Base-by-base conservation (phyloP, 2,329 filamentous ascomycete genomes). In the Chaetomiaceae sp. region DNA sequence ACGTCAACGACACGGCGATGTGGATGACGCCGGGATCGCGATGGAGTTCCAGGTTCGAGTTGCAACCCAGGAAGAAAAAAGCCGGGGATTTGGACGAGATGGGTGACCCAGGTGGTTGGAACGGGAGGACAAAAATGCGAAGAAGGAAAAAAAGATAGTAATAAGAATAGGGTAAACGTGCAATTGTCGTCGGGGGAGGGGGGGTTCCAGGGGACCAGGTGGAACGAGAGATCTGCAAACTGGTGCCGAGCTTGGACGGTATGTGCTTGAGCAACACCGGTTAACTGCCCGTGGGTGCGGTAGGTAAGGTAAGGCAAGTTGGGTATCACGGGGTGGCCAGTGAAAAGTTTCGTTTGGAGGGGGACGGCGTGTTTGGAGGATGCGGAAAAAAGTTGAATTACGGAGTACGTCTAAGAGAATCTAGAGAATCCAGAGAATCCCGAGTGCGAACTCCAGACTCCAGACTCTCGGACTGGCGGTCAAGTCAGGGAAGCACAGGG, bases 221-320 rank as follows among this genome's bases (percentile, higher is more conserved):
- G 47, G 42, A 38, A 55, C 40, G 35, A 45, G 41, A 21, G 50
- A 53, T 51, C 34, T 48, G 53, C 53, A 50, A 37, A 34, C 4
- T 8, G 10, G n/a, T 25, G 49, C 30, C 35, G 17, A 27, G 23
- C 40, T 30, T 9, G 48, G 45, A 27, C 33, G 41, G 21, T 21
- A 23, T n/a, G n/a, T n/a, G n/a, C n/a, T n/a, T n/a, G n/a, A n/a
- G n/a, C n/a, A n/a, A n/a, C n/a, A n/a, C n/a, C n/a, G n/a, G n/a
- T n/a, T n/a, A n/a, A n/a, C n/a, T n/a, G n/a, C n/a, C n/a, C n/a
- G n/a, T n/a, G n/a, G n/a, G n/a, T n/a, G n/a, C n/a, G n/a, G n/a
- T n/a, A n/a, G n/a, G n/a, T n/a, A n/a, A n/a, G n/a, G n/a, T n/a
- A n/a, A n/a, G n/a, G n/a, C n/a, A n/a, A n/a, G n/a, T n/a, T 34